These are phyloP conservation scores for Mortierella sp. DNA, from an alignment of 371 early-diverging fungal genomes.

Conservation along the genomic window DNA sequence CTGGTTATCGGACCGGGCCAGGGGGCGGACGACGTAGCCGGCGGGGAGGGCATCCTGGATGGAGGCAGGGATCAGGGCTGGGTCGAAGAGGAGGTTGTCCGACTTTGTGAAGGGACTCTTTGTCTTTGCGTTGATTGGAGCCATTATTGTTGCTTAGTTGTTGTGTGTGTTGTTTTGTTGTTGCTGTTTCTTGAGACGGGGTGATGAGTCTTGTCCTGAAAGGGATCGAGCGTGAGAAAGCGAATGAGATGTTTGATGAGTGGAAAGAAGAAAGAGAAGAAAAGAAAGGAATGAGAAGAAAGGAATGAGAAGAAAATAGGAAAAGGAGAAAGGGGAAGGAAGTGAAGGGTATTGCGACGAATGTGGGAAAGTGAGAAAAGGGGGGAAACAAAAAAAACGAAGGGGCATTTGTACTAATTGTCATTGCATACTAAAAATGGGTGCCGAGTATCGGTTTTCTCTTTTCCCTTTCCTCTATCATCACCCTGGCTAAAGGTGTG, in stretches of 20 bases:
- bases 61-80: conserved; percentile 79
- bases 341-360: too few relatives aligned
- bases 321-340: not conserved
- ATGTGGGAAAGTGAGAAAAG: not conserved
- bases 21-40: conserved; percentile 88
- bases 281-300: not conserved
- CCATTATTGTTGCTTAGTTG: conserved; percentile 18
- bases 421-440: not conserved
- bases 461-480: not conserved
- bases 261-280: not conserved
- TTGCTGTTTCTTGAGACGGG: not conserved
- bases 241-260: conserved; percentile 3
- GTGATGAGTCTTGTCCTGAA: conserved; percentile 5
- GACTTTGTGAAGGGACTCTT: conserved; percentile 51
- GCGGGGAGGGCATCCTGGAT: conserved; percentile 80
- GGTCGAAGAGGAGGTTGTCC: conserved; percentile 74
- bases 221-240: conserved; percentile 14
- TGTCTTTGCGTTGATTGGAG: conserved; percentile 12
- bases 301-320: not conserved
- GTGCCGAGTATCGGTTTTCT: not conserved
- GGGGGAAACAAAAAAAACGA: not conserved
- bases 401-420: not conserved
- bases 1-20: conserved; percentile 83
- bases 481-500: conserved; percentile 1
- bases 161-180: not conserved